Conservation (phyloP, 768 basidiomycete genomes). For the Clitopilus hobsonii region DNA sequence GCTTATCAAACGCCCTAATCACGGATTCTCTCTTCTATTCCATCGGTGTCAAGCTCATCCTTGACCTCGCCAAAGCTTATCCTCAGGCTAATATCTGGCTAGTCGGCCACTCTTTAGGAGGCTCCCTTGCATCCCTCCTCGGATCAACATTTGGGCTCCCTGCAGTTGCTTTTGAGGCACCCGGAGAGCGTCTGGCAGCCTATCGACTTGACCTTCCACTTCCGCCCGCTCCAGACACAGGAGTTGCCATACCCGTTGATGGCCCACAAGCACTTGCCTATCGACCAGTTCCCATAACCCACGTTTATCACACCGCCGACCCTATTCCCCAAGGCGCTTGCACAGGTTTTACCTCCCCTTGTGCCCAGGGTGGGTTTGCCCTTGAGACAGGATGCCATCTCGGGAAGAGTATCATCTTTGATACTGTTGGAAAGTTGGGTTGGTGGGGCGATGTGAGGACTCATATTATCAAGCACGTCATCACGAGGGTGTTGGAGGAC, state of each 20-base stretch:
- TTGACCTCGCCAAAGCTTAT: conserved; percentile 81
- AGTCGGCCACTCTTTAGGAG: conserved; percentile 88
- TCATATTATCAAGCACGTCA: conserved; percentile 68
- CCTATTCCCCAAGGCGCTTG: conserved; percentile 87
- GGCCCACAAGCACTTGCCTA: conserved; percentile 8
- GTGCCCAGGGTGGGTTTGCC: conserved; percentile 83
- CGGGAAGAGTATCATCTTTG: conserved; percentile 83
- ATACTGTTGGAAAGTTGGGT: conserved; percentile 75
- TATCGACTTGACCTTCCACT: conserved; percentile 82
- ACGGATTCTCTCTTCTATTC: conserved; percentile 93
- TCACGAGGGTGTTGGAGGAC: conserved; percentile 53
- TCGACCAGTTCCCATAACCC: conserved; percentile 50
- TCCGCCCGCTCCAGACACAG: conserved; percentile 41
- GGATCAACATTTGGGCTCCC: conserved; percentile 90
- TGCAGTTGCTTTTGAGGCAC: conserved; percentile 87
- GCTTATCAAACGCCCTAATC: conserved; percentile 78
- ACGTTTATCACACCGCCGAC: conserved; percentile 90
- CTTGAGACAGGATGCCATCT: conserved; percentile 86
- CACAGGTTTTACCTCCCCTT: conserved; percentile 69
- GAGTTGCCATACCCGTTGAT: neutral
- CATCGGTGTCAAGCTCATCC: conserved; percentile 79
- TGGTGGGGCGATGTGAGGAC: conserved; percentile 82
- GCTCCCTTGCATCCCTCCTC: conserved; percentile 81
- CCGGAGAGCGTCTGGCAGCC: conserved; percentile 71
- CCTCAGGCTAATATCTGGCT: conserved; percentile 87